Evolutionary conservation across 192 early-diverging fungal genomes (phyloP).

Genomic region (Piromyces finnis): DNA sequence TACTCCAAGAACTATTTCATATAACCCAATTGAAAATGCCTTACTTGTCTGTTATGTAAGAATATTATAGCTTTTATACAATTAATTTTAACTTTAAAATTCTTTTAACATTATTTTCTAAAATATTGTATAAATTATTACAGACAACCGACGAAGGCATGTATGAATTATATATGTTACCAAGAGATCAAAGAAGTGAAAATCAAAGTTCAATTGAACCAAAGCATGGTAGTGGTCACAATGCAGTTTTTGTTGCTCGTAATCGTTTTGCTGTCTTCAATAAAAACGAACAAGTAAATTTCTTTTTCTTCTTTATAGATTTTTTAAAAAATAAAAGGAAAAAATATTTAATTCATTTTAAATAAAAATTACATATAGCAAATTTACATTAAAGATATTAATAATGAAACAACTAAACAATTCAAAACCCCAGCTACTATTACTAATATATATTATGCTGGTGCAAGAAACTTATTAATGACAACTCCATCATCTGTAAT

Average conservation of each 20-base stretch:
- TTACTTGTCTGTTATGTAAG: slow-evolving; percentile 50
- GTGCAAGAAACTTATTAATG: slow-evolving; percentile 61
- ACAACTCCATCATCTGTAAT: slow-evolving; percentile 73
- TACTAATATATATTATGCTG: slow-evolving; percentile 77
- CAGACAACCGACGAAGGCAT: slow-evolving; percentile 68
- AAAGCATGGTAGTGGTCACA: slow-evolving; percentile 60
- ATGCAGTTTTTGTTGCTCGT: slow-evolving; percentile 85
- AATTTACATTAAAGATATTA: slow-evolving; percentile 72
- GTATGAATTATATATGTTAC: slow-evolving; percentile 78
- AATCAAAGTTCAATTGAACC: slow-evolving; percentile 39
- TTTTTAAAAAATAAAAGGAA: too few relatives aligned
- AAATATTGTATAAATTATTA: too few relatives aligned
- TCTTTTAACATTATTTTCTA: too few relatives aligned
- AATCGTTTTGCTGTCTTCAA: slow-evolving; percentile 96
- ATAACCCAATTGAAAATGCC: slow-evolving; percentile 84
- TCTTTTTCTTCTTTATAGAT: too few relatives aligned
- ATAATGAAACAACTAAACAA: slow-evolving; percentile 75
- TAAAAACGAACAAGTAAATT: slow-evolving; percentile 43
- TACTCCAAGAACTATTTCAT: slow-evolving; percentile 69
- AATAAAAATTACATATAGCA: slow-evolving; percentile 25
- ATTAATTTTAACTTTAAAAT: too few relatives aligned
- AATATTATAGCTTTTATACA: too few relatives aligned
- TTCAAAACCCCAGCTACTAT: slow-evolving; percentile 61
- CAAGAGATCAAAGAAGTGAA: slow-evolving; percentile 48
- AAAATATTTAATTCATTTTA: background rate